Evolutionary conservation across 257 asterid species (phyloP).

Genomic region (Fraxinus cuspidata): DNA sequence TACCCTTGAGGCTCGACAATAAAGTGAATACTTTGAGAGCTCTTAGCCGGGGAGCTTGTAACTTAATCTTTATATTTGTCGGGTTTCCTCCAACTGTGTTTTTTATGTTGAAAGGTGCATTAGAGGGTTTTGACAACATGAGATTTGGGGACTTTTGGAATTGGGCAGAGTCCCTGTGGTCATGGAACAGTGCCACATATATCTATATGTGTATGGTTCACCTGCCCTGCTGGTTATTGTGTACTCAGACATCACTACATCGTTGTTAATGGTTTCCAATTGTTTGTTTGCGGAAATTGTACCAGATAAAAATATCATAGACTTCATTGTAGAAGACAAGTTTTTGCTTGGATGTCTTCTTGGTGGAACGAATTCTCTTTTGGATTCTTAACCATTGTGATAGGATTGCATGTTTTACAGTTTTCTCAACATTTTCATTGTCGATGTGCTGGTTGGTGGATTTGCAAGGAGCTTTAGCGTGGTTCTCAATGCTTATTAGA

Average conservation of each 20-base stretch:
- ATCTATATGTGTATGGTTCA: conserved; percentile 77
- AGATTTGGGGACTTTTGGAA: conserved; percentile 74
- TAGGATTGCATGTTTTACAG: too few species aligned
- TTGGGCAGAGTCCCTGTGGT: conserved; percentile 86
- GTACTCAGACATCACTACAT: conserved; percentile 55
- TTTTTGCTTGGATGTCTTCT: neutral
- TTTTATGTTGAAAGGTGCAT: conserved; percentile 52
- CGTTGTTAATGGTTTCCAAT: conserved; percentile 35
- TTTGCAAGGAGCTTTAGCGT: too few species aligned
- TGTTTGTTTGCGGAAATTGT: conserved; percentile 24
- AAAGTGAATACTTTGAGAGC: conserved; percentile 35
- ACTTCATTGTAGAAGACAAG: neutral
- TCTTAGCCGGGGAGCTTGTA: conserved; percentile 43
- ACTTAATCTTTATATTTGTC: conserved; percentile 39
- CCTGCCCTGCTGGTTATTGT: conserved; percentile 93
- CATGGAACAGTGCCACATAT: conserved; percentile 92
- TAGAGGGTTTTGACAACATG: conserved; percentile 49
- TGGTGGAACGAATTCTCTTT: neutral
- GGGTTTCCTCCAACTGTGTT: conserved; percentile 67
- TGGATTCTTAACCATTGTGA: too few species aligned
- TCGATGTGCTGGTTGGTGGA: too few species aligned
- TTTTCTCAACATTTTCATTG: too few species aligned
- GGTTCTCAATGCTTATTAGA: too few species aligned
- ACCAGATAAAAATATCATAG: conserved; percentile 19
- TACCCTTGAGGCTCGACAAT: conserved; percentile 55